Percentiles rank a stretch among this genome's conserved stretches.
Evolutionary conservation across 176 grass and related monocot genomes (phyloP).

Genomic region (Dendrocalamus sinicus): DNA sequence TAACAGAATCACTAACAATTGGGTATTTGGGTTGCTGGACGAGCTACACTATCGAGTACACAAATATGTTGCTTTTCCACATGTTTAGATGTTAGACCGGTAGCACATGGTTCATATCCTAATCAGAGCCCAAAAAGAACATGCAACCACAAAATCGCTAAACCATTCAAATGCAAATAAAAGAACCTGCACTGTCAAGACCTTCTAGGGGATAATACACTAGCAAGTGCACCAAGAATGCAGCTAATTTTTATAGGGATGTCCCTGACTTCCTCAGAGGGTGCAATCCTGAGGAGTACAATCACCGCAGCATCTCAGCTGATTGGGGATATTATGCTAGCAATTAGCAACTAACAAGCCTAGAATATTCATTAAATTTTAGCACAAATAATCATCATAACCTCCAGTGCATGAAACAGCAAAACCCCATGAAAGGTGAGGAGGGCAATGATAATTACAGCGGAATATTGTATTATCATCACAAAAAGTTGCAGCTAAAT

Average conservation of each 20-base stretch:
- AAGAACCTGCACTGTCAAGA: neutral
- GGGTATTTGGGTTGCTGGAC: neutral
- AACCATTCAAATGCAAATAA: neutral
- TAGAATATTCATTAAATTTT: constrained; percentile 13
- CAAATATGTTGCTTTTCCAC: constrained; percentile 24
- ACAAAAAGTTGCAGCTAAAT: neutral
- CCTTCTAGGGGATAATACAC: neutral
- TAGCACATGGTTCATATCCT: constrained; percentile 22
- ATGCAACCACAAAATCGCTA: constrained; percentile 22
- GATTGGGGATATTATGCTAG: constrained; percentile 19
- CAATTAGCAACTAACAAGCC: neutral
- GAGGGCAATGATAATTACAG: neutral
- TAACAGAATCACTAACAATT: constrained; percentile 4
- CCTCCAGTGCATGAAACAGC: neutral
- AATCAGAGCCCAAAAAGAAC: neutral
- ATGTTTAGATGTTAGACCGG: constrained; percentile 8
- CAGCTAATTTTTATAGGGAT: neutral
- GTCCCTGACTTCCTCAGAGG: constrained; percentile 5
- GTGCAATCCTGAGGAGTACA: neutral
- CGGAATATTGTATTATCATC: constrained; percentile 13
- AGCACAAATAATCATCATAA: constrained; percentile 3
- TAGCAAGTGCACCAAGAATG: neutral
- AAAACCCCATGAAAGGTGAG: neutral
- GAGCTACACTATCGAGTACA: neutral
- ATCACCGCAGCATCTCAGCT: neutral